Base-by-base conservation (phyloP, 805 yeast species). In the Danielozyma ontarioensis region DNA sequence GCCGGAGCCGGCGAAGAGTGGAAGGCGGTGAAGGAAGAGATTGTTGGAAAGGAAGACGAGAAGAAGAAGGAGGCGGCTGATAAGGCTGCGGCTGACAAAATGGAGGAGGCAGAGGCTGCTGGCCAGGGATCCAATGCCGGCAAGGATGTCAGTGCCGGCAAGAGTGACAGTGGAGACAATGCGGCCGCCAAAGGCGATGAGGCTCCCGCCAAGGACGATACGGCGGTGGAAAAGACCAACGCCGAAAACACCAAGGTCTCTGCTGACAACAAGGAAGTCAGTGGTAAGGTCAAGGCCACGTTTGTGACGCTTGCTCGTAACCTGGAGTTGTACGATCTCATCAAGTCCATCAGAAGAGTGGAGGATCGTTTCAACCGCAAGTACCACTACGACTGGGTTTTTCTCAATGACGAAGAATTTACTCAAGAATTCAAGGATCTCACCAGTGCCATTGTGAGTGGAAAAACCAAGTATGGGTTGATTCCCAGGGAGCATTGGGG, bases 361-460 rank as follows among this genome's bases (percentile, higher is more conserved):
- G 97, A 90, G 62, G 97, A 88, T 57, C 70, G 96, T 42, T 90
- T 93, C 70, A 90, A 90, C 66, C 55, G 64, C 13, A 72, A 83
- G 31, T 89, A 64, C 63, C 72, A 83, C 42, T 90, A 90, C 54
- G 97, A 94, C 48, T 90, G 97, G 97, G 93, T 88, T 17, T 93
- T 90, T 58, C 69, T 90, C 48, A 90, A 90, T 58, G 96, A 90
- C 55, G 87, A 80, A 37, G 81, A 73, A 30, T 93, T 90, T 62
- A 69, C 76, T 32, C 88, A 85, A 2, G 93, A 86, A 48, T 90
- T 93, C 59, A 85, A 76, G 48, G 61, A 63, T 17, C 72, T 76
- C 18, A 83, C 95, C 10, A 42, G 74, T 2, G 72, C 83, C 11
- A 60, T 87, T 50, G 78, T 80, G 12, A 78, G 89, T 22, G 97